Evolutionary conservation across 768 basidiomycete genomes (phyloP), one percentile per base, ranked within the genome.

Genomic region (Boletus sp.): DNA sequence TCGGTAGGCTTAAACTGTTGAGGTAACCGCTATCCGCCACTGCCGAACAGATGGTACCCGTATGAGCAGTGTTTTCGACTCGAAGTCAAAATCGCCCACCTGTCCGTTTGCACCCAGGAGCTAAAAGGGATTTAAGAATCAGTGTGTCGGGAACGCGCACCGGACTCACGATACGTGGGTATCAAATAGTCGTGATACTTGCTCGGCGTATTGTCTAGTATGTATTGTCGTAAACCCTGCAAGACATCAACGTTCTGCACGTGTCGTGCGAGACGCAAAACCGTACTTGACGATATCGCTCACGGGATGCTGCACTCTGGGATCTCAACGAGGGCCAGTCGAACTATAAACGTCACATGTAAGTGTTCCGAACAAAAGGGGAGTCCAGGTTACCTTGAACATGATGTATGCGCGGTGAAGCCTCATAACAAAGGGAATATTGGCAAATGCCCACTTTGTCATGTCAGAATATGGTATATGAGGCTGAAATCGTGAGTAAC

Each of bases 91-190:
- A 9, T 37, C 3, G n/a, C 49, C 6, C 45, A 67, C 67, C 65
- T 18, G 53, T 77, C 39, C 87, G 78, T 68, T 85, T 86, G 66
- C 85, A 87, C 20, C 85, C 85, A 32, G 81, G 78, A 36, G 80
- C 84, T 84, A 35, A 32, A 7, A 42, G 10, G 17, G 29, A 7
- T 5, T 47, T 28, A 12, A 55, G 12, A 52, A 35, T 9, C 41
- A 28, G n/a, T 12, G 14, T 7, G 1, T 10, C 24, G 35, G 39
- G 14, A 49, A 29, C 28, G 30, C 35, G 11, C 29, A 15, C 28
- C 7, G 36, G 24, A 56, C 80, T 42, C 64, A 82, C 83, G 72
- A 72, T 81, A 83, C 10, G 72, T 69, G 5, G 86, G 86, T 53
- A 78, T 79, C 47, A 88, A 67, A 42, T 74, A 66, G 20, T 75